Conservation (phyloP, 2,329 filamentous ascomycete genomes). For the Daldinia eschscholtzii region DNA sequence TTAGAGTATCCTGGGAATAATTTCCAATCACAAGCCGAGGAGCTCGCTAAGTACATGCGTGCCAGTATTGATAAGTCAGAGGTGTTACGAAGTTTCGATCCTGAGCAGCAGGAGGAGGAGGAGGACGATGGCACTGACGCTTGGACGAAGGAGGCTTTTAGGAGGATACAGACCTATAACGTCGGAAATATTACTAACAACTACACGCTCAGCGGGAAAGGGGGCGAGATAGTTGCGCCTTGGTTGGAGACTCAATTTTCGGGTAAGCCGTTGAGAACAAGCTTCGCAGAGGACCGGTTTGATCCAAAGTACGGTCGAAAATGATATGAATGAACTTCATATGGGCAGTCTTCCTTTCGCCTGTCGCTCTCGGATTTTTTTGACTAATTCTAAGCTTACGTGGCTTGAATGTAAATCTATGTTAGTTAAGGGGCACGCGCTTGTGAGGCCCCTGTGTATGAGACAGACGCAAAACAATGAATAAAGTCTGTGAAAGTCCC, state of each 20-base stretch:
- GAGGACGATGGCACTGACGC: neutral
- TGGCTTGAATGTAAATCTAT: neutral
- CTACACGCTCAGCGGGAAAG: conserved; percentile 31
- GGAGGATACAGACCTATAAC: conserved; percentile 56
- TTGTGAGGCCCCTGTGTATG: neutral
- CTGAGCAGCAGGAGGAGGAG: conserved; percentile 32
- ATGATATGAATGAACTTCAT: neutral
- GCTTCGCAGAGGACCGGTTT: neutral
- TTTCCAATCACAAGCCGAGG: conserved; percentile 61
- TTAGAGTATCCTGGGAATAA: conserved; percentile 54
- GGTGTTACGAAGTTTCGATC: conserved; percentile 50
- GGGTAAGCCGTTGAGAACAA: neutral
- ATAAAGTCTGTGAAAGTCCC: neutral
- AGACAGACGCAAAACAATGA: neutral
- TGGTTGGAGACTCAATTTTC: conserved; percentile 46
- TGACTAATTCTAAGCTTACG: neutral
- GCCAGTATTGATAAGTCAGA: conserved; percentile 63
- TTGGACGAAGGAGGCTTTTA: conserved; percentile 49
- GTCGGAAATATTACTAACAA: conserved; percentile 52
- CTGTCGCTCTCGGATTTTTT: neutral
- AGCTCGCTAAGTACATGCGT: conserved; percentile 63
- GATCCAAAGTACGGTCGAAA: neutral
- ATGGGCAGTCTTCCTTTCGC: neutral
- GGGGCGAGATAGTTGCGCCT: conserved; percentile 33
- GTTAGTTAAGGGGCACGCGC: neutral